Conservation (phyloP, 2,329 filamentous ascomycete genomes). For the Aschersonia sp. region DNA sequence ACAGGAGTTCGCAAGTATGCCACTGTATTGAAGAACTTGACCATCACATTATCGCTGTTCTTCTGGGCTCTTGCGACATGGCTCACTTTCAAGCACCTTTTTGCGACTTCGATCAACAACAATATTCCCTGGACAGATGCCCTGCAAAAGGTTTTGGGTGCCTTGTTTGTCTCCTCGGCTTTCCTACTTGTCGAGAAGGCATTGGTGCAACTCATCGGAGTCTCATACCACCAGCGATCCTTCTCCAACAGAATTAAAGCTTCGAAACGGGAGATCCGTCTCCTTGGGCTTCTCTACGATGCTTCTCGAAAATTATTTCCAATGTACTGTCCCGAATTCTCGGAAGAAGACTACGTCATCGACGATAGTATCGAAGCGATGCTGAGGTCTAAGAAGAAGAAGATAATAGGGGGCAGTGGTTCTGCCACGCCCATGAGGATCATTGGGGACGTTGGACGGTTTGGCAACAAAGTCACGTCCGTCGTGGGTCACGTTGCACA, state of each 20-base stretch:
- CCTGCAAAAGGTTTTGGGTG: constrained; percentile 50
- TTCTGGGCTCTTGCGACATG: constrained; percentile 51
- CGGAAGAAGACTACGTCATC: constrained; percentile 83
- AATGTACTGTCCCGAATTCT: constrained; percentile 80
- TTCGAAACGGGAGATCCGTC: constrained; percentile 72
- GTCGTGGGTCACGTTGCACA: constrained; percentile 86
- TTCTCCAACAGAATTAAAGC: constrained; percentile 74
- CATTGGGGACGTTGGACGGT: constrained; percentile 60
- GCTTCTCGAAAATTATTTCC: constrained; percentile 81
- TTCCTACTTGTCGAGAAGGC: constrained; percentile 65
- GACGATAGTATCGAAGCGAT: constrained; percentile 66
- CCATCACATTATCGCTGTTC: constrained; percentile 52
- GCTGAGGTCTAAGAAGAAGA: constrained; percentile 38
- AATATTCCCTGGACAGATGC: constrained; percentile 37
- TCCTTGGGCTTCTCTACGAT: constrained; percentile 78
- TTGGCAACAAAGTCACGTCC: constrained; percentile 88
- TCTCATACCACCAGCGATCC: constrained; percentile 73
- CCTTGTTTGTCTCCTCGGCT: constrained; percentile 51
- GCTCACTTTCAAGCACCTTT: constrained; percentile 45
- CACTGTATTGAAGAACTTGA: constrained; percentile 46
- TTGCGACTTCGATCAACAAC: constrained; percentile 16
- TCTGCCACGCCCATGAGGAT: constrained; percentile 65
- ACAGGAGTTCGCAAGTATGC: constrained; percentile 58
- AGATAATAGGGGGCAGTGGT: constrained; percentile 29
- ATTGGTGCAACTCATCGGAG: constrained; percentile 69